phyloP scores from a whole-genome alignment of 2,329 filamentous ascomycete species.

The Rugonectria rugulosa region DNA sequence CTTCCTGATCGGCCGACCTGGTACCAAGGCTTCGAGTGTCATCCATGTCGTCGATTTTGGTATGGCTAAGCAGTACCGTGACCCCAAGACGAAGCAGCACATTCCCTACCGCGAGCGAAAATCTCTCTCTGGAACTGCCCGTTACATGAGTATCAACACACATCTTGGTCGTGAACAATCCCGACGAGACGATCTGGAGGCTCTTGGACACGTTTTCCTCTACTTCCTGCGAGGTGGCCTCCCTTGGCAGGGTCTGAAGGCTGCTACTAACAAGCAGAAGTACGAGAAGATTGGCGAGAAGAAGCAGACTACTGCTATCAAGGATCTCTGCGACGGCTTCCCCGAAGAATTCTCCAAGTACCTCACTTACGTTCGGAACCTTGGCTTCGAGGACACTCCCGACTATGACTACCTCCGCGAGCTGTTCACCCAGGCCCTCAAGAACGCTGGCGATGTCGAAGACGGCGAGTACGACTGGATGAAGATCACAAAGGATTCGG shows the following conservation, averaged over 20 bases:
- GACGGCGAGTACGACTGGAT: conserved; percentile 99
- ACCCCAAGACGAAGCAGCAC: conserved; percentile 98
- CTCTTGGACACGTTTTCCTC: conserved; percentile 78
- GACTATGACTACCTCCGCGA: conserved; percentile 98
- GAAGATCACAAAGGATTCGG: conserved; percentile 84
- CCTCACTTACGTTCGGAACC: conserved; percentile 93
- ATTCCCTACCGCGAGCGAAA: conserved; percentile 98
- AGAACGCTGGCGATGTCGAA: conserved; percentile 92
- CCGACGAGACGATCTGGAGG: conserved; percentile 93
- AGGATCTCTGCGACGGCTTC: conserved; percentile 95
- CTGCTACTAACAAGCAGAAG: conserved; percentile 89
- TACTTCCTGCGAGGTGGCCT: conserved; percentile 76
- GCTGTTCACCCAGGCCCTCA: conserved; percentile 93
- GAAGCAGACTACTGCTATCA: conserved; percentile 97
- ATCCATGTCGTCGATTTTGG: conserved; percentile 99
- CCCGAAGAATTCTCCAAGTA: conserved; percentile 99
- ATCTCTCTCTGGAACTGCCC: conserved; percentile 92
- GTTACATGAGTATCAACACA: conserved; percentile 99
- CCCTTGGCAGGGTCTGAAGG: conserved; percentile 77
- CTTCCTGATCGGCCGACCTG: conserved; percentile 93
- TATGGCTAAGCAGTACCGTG: conserved; percentile 99
- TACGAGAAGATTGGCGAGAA: conserved; percentile 99
- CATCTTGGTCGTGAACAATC: conserved; percentile 97
- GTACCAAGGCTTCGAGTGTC: conserved; percentile 94
- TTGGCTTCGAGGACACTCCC: conserved; percentile 97